Evolutionary conservation across 495 filamentous ascomycete genomes (phyloP), one percentile per base, ranked within the genome.

Genomic region (Rostrohypoxylon terebratum): DNA sequence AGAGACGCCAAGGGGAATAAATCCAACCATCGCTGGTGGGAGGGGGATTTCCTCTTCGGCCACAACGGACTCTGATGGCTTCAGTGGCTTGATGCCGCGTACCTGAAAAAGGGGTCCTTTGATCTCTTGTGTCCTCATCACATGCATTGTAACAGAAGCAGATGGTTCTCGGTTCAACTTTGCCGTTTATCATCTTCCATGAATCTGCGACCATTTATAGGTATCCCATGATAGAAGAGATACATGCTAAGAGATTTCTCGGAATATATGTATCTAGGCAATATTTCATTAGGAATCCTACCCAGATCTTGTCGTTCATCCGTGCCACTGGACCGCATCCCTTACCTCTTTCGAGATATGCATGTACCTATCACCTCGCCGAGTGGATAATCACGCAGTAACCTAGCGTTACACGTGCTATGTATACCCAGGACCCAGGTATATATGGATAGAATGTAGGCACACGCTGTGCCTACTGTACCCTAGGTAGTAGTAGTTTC

Each of bases 401-500:
- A 48, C 65, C 34, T 44, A 55, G 53, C 36, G 66, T 68, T 62
- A 68, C 66, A 68, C 66, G 66, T 68, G 66, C 66, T 62, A 36
- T 40, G 53, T 50, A 38, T 40, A 38, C 14, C 31, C 18, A 16
- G 33, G 18, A 38, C 14, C 31, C 18, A 16, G 33, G 18, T 50
- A 50, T 25, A 48, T 23, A 50, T 50, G 20, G 14, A 50, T 21
- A 20, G 3, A 28, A 28, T 28, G 28, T 28, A 28, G 28, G 28
- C 28, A 28, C 28, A 28, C 28, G 28, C 28, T 28, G 28, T 11
- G 25, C 9, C 20, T 28, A 11, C 48, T 14, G 33, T n/a, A n/a
- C n/a, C n/a, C n/a, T n/a, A n/a, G n/a, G n/a, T n/a, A n/a, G n/a
- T n/a, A n/a, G n/a, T 38, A 50, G 47, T 50, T 50, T 59, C 16